A percentile compares a stretch with the other conserved stretches of the same genome.
Evolutionary conservation across 2,329 filamentous ascomycete genomes (phyloP).

Genomic region (Penicillium expansum): DNA sequence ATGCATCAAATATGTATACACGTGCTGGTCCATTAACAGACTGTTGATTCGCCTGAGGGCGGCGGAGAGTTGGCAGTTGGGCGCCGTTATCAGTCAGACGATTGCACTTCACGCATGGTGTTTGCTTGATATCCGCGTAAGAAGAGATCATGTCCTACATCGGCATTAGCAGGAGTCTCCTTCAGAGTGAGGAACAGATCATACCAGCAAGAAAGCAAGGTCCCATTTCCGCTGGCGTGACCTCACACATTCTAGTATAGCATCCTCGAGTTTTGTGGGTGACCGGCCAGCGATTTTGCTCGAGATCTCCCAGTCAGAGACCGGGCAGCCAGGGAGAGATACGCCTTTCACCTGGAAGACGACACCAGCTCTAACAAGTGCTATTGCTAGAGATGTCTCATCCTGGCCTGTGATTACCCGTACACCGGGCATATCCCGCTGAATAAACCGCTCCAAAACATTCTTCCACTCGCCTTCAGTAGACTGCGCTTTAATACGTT

Average conservation of each 20-base stretch:
- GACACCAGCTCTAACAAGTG: constrained; percentile 35
- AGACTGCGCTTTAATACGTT: constrained; percentile 28
- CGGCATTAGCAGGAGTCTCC: constrained; percentile 4
- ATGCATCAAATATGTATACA: constrained; percentile 34
- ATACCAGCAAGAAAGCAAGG: constrained; percentile 39
- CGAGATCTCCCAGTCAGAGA: constrained; percentile 37
- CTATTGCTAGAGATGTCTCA: constrained; percentile 27
- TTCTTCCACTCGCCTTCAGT: constrained; percentile 34
- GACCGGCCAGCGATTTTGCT: constrained; percentile 26
- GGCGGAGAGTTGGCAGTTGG: constrained; percentile 41
- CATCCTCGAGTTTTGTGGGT: constrained; percentile 34
- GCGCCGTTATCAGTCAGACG: constrained; percentile 39
- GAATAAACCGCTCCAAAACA: constrained; percentile 33
- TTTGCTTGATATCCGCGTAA: constrained; percentile 42
- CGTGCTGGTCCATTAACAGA: constrained; percentile 17
- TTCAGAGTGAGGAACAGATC: constrained; percentile 12
- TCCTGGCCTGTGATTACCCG: constrained; percentile 26
- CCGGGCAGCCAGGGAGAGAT: constrained; percentile 13
- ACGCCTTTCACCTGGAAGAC: constrained; percentile 34
- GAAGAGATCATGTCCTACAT: constrained; percentile 44
- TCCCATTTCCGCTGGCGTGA: constrained; percentile 39
- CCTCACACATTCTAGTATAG: constrained; percentile 37
- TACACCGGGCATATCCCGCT: constrained; percentile 30
- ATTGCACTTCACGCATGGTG: constrained; percentile 39
- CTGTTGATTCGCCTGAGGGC: constrained; percentile 19